Percentiles rank a stretch among this genome's conserved stretches.
phyloP scores from a whole-genome alignment of 148 eudicot species.

The Silene uniflora region DNA sequence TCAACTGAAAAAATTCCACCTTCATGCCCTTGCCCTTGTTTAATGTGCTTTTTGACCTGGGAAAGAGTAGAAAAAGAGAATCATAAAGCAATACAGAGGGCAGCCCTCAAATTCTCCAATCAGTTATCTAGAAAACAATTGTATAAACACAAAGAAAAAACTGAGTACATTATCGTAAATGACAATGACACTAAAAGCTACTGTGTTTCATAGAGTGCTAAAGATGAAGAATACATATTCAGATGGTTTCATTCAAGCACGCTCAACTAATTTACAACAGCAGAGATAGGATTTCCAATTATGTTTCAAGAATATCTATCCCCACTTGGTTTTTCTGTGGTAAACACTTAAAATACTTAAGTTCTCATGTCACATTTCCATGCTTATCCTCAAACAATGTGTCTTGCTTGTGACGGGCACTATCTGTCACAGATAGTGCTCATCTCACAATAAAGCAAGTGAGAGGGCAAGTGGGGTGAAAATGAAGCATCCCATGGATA shows the following conservation, averaged over 20 bases:
- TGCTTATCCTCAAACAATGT: no score
- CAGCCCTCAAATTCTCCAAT: background rate
- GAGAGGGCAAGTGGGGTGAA: no score
- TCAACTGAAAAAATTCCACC: conserved; percentile 93
- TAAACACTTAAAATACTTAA: no score
- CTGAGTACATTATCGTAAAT: no score
- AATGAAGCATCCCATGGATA: no score
- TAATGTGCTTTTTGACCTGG: conserved; percentile 94
- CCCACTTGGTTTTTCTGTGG: background rate
- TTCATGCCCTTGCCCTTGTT: conserved; percentile 98
- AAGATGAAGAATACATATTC: background rate
- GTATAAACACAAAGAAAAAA: no score
- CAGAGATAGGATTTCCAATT: background rate
- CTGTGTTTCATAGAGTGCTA: background rate
- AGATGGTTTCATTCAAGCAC: background rate
- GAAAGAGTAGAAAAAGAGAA: conserved; percentile 4
- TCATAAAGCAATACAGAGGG: background rate
- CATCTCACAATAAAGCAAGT: no score
- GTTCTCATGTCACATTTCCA: no score
- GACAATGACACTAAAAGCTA: no score
- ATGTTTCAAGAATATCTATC: background rate
- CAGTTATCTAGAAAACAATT: no score
- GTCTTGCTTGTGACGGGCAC: no score
- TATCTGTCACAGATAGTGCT: no score
- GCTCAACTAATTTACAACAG: background rate